Evolutionary conservation across 768 basidiomycete species (phyloP).

Genomic region (Auriscalpium microsporum): DNA sequence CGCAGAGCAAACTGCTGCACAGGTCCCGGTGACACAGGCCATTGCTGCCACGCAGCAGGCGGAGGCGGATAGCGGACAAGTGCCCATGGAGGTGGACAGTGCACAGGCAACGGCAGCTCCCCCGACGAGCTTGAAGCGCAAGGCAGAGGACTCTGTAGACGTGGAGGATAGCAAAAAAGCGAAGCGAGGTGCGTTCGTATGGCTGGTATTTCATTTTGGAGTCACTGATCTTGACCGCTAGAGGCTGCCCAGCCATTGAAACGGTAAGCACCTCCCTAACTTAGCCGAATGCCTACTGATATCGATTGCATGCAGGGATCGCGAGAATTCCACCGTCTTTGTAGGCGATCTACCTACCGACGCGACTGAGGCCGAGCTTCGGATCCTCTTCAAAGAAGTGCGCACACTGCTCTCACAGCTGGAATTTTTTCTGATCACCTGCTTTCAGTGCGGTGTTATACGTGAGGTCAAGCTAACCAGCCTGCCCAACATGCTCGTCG

Average conservation of each 20-base stretch:
- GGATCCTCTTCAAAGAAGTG: conserved; percentile 78
- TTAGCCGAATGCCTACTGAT: not conserved
- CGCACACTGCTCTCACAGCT: conserved; percentile 14
- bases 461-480: conserved; percentile 77
- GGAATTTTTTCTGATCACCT: conserved; percentile 11
- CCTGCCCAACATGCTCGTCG: conserved; percentile 52
- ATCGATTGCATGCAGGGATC: conserved; percentile 51
- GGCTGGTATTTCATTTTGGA: not conserved
- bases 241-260: conserved; percentile 43
- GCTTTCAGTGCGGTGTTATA: conserved; percentile 69
- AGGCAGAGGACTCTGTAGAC: conserved; percentile 43
- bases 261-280: conserved; percentile 34
- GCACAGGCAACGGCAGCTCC: conserved; percentile 20
- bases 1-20: conserved; percentile 31
- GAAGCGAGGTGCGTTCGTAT: conserved; percentile 43
- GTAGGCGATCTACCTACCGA: conserved; percentile 59
- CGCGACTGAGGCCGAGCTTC: conserved; percentile 59
- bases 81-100: conserved; percentile 36
- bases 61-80: conserved; percentile 13
- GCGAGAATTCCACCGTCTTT: conserved; percentile 90
- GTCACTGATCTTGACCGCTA: conserved; percentile 25
- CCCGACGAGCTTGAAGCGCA: conserved; percentile 48
- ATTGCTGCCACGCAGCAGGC: conserved; percentile 10
- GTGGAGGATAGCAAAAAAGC: conserved; percentile 49
- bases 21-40: conserved; percentile 25